Evolutionary conservation across 2,329 filamentous ascomycete species (phyloP).

Genomic region (Claviceps pazoutovae): DNA sequence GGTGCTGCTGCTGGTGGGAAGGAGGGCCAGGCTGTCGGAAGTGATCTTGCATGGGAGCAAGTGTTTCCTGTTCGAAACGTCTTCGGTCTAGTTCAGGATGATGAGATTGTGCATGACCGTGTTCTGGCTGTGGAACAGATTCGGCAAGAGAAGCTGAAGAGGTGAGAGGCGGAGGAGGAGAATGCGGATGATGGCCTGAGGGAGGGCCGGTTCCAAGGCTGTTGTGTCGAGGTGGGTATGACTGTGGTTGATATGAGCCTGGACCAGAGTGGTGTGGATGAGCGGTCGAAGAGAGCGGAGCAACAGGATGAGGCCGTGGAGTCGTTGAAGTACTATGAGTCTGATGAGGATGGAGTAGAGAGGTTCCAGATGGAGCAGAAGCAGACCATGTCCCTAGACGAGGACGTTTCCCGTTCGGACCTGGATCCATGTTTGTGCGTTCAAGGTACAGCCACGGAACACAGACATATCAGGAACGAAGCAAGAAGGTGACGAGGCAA

Average conservation of each 20-base stretch:
- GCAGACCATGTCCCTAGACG: slow-evolving; percentile 38
- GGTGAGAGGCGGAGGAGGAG: not conserved
- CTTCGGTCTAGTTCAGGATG: slow-evolving; percentile 36
- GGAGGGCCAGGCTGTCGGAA: slow-evolving; percentile 20
- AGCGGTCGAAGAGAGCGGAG: slow-evolving; percentile 11
- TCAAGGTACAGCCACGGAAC: slow-evolving; percentile 21
- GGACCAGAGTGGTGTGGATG: slow-evolving; percentile 14
- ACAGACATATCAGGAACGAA: slow-evolving; percentile 23
- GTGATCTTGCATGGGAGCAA: slow-evolving; percentile 40
- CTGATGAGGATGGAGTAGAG: slow-evolving; percentile 28
- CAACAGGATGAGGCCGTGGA: slow-evolving; percentile 6
- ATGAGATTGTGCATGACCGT: slow-evolving; percentile 19
- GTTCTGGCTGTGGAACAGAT: slow-evolving; percentile 12
- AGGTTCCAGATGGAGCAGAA: slow-evolving; percentile 32
- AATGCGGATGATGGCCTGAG: not conserved
- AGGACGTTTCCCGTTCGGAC: slow-evolving; percentile 44
- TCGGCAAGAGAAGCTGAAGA: slow-evolving; percentile 9
- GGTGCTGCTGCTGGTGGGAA: slow-evolving; percentile 9
- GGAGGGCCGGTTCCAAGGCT: slow-evolving; percentile 18
- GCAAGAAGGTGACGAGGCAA: slow-evolving; percentile 19
- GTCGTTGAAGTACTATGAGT: slow-evolving; percentile 18
- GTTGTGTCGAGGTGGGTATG: slow-evolving; percentile 21
- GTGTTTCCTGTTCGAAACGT: slow-evolving; percentile 42
- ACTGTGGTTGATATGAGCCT: slow-evolving; percentile 28
- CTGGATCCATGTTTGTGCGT: slow-evolving; percentile 44